phyloP scores from a whole-genome alignment of 2,329 filamentous ascomycete genomes.

The Domatiomyces globalis region DNA sequence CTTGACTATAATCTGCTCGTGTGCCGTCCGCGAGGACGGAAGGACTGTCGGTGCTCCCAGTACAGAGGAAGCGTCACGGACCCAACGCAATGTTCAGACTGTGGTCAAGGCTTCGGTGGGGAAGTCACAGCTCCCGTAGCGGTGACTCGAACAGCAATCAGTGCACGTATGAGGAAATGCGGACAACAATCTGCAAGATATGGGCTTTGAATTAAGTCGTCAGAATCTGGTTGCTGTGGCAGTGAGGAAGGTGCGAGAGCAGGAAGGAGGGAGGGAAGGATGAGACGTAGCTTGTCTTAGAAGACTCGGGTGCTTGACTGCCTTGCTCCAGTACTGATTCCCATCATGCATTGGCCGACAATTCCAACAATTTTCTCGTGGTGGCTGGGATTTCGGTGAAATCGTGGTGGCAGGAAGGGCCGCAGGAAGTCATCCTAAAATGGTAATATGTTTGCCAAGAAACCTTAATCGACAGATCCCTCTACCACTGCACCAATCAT shows the following conservation, averaged over 20 bases:
- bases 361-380: neutral
- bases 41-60: slow-evolving; percentile 4
- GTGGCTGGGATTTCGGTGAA: neutral
- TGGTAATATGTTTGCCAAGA: neutral
- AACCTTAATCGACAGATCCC: neutral
- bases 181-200: neutral
- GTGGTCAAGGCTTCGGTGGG: neutral
- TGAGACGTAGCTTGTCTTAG: slow-evolving; percentile 26
- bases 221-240: neutral
- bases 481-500: neutral
- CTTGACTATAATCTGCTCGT: neutral
- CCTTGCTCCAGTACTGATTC: neutral
- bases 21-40: slow-evolving; percentile 8
- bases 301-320: slow-evolving; percentile 1
- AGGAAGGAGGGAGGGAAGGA: slow-evolving; percentile 20
- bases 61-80: neutral
- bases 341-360: neutral
- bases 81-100: neutral
- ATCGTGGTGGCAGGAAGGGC: neutral
- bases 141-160: neutral
- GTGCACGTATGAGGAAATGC: neutral
- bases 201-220: slow-evolving; percentile 6
- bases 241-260: slow-evolving; percentile 13
- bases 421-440: neutral
- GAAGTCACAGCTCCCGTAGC: neutral